These are phyloP conservation scores for Drechslerella dactyloides DNA, from an alignment of 2,329 filamentous ascomycete genomes.

Conservation along the genomic window DNA sequence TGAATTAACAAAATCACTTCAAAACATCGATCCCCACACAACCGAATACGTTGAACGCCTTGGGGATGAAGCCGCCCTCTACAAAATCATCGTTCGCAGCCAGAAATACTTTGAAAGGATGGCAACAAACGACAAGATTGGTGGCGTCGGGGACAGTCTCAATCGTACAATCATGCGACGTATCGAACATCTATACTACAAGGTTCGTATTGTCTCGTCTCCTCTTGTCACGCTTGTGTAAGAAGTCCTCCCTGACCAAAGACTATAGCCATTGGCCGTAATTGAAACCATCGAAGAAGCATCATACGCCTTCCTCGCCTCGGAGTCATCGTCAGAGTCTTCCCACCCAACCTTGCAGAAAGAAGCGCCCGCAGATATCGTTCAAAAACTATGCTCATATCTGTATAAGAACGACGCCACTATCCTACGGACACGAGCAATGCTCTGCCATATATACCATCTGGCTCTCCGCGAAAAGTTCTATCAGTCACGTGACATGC, in stretches of 20 bases:
- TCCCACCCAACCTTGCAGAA: slow-evolving; percentile 24
- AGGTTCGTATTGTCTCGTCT: slow-evolving; percentile 63
- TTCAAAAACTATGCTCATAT: slow-evolving; percentile 83
- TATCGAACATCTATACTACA: slow-evolving; percentile 98
- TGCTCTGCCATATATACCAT: slow-evolving; percentile 99
- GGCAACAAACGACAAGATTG: slow-evolving; percentile 71
- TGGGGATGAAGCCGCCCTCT: slow-evolving; percentile 85
- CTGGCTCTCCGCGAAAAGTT: slow-evolving; percentile 96
- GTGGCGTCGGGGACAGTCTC: slow-evolving; percentile 77
- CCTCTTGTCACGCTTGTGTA: neutral
- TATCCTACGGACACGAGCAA: slow-evolving; percentile 87
- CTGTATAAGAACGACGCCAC: slow-evolving; percentile 90
- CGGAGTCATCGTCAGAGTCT: slow-evolving; percentile 69
- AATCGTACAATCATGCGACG: slow-evolving; percentile 94
- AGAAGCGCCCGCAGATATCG: slow-evolving; percentile 25
- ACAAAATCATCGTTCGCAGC: slow-evolving; percentile 88
- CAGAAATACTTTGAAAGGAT: slow-evolving; percentile 87
- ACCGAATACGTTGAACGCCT: slow-evolving; percentile 97
- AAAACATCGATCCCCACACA: slow-evolving; percentile 97
- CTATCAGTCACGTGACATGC: slow-evolving; percentile 97
- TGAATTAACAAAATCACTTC: slow-evolving; percentile 94
- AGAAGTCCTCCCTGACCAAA: slow-evolving; percentile 5
- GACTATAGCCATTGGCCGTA: slow-evolving; percentile 29
- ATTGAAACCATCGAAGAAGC: slow-evolving; percentile 41
- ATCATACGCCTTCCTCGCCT: slow-evolving; percentile 58